phyloP scores from a whole-genome alignment of 345 rosid genomes.

The Schrenkiella parvula region DNA sequence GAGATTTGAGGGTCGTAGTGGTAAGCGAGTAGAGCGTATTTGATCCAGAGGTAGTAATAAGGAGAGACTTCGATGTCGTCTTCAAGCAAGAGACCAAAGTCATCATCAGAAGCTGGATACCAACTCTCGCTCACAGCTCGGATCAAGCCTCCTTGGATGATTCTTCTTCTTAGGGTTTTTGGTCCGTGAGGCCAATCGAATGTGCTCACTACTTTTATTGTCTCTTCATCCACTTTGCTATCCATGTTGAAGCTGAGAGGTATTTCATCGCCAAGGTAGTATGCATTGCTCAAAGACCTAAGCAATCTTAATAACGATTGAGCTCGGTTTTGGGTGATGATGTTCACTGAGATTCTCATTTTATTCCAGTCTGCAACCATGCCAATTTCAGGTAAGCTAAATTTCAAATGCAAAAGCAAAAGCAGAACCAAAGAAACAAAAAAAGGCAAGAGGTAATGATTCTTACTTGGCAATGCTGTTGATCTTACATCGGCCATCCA shows the following conservation, averaged over 20 bases:
- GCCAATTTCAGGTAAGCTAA: background rate
- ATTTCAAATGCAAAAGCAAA: background rate
- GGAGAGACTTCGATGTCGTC: constrained; percentile 99
- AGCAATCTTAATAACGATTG: constrained; percentile 71
- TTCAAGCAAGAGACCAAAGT: constrained; percentile 83
- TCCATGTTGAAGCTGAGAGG: constrained; percentile 95
- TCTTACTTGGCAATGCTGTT: constrained; percentile 91
- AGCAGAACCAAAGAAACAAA: background rate
- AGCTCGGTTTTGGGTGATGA: constrained; percentile 84
- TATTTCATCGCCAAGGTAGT: constrained; percentile 75
- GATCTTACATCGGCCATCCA: constrained; percentile 99
- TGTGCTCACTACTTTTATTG: constrained; percentile 62
- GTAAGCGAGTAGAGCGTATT: constrained; percentile 86
- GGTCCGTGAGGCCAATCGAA: constrained; percentile 94
- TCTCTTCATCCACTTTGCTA: constrained; percentile 86
- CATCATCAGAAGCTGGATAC: constrained; percentile 91
- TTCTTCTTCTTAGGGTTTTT: constrained; percentile 83
- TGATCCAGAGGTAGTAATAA: constrained; percentile 89
- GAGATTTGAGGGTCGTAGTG: constrained; percentile 86
- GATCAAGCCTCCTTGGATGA: constrained; percentile 97
- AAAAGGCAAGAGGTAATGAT: background rate
- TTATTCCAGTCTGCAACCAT: constrained; percentile 82
- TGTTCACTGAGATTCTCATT: constrained; percentile 83
- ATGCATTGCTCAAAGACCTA: constrained; percentile 67
- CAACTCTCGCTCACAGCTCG: constrained; percentile 99